Evolutionary conservation across 1,284 basidiomycete species (phyloP), one percentile per base, ranked within the genome.

Genomic region (Pseudozyma hubeiensis): DNA sequence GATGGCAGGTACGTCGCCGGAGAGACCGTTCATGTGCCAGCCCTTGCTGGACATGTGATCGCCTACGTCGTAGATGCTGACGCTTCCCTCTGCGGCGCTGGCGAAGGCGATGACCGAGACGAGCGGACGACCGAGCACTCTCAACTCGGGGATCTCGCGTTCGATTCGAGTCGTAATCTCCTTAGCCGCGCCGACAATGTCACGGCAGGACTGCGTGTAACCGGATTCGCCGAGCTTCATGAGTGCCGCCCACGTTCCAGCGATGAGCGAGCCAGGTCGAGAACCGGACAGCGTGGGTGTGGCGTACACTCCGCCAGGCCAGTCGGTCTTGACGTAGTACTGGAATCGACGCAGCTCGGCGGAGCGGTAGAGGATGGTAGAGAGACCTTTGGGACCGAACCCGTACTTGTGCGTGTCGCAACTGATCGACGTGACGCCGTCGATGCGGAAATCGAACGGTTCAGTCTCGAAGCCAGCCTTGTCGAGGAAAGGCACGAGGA

Each of bases 181-280:
- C 57, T 90, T 89, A 1, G 92, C 88, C 17, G 90, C 89, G 54
- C 88, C 87, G 45, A 99, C 92, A 68, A 99, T 98, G 45, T 88
- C 86, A 31, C 88, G 88, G 84, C 95, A 97, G 0, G 93, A 94
- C 62, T 90, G 87, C n/a, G 93, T 88, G 86, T 99, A 99, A 14
- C 97, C 97, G 90, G 91, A 88, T 64, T 90, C 88, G 31, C 96
- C 96, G 86, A 97, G 91, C 83, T 92, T 90, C 81, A 96, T 92
- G 90, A 98, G 90, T 1, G 93, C 93, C 4, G 96, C 94, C 94
- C 95, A 99, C 16, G 94, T 91, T 45, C 93, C 96, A 11, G 96
- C 96, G 65, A 99, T 92, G 62, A 98, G 86, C 0, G 93, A 90
- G 9, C 96, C 96, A 0, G 95, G 93, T 46, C 95, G 92, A 55